Evolutionary conservation across 176 grass and related monocot species (phyloP), one percentile per base, ranked within the genome.

Genomic region (Zea luxurians): DNA sequence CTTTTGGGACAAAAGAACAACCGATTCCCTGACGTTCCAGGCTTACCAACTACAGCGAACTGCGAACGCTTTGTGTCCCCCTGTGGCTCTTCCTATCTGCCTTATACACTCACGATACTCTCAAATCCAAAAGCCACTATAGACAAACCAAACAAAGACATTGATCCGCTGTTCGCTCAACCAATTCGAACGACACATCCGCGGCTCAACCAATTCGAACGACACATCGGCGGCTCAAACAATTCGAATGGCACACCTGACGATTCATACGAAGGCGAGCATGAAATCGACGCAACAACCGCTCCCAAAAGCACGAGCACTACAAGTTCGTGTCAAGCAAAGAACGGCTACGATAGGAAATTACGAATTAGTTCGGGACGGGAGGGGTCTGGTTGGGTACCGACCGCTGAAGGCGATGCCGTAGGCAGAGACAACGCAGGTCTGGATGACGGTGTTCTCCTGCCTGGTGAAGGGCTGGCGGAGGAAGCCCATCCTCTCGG

Each of bases 381-480:
- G 18, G 18, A 12, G 20, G 0, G 7, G n/a, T 48, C 11, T 2
- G 48, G 12, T 83, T 88, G 13, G 48, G 48, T 50, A 71, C 45
- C 44, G 67, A 97, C 93, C 93, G 83, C 93, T 97, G 90, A 93
- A 97, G 35, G 93, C 82, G 70, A 97, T 79, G 77, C 93, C 90
- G 62, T 89, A 89, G 7, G 86, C 82, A 9, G 93, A 86, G 74
- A 96, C 93, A 71, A 96, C 93, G 62, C 89, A 89, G 66, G 93
- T 96, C 82, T 90, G 93, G 75, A 96, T 96, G 79, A 96, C 85
- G 79, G 90, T 97, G 58, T 97, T 97, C 90, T 97, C 93, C 88
- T 97, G 90, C 3, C 93, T 73, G 4, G 93, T 93, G 84, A 97
- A 97, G 66, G 90, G 87, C 61, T 80, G 68, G 0, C 55, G 70